phyloP scores from a whole-genome alignment of 1,139 yeast species.

The Hansenula lynferdii region DNA sequence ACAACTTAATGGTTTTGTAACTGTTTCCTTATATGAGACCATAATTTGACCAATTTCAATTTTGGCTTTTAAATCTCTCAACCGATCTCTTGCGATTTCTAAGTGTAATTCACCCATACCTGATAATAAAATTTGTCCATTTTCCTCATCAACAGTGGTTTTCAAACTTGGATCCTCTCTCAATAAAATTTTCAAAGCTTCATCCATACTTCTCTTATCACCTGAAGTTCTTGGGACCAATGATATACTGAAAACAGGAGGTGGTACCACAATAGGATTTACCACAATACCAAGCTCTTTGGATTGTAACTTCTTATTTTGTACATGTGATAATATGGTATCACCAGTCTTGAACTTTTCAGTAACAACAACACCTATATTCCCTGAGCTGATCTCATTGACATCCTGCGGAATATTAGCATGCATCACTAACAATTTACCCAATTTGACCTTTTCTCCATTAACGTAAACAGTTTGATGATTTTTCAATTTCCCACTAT shows the following conservation, averaged over 20 bases:
- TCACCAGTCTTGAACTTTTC: slow-evolving; percentile 84
- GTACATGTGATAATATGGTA: slow-evolving; percentile 58
- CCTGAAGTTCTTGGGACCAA: slow-evolving; percentile 83
- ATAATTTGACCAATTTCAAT: slow-evolving; percentile 77
- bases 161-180: slow-evolving; percentile 83
- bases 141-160: slow-evolving; percentile 69
- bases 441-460: slow-evolving; percentile 61
- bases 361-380: slow-evolving; percentile 73
- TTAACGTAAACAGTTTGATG: slow-evolving; percentile 57
- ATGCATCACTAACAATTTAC: slow-evolving; percentile 76
- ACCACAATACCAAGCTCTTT: slow-evolving; percentile 50
- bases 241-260: slow-evolving; percentile 86
- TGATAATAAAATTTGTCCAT: slow-evolving; percentile 80
- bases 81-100: slow-evolving; percentile 78
- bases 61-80: slow-evolving; percentile 78
- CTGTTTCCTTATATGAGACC: slow-evolving; percentile 84
- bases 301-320: slow-evolving; percentile 23
- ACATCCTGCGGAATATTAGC: slow-evolving; percentile 84
- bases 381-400: slow-evolving; percentile 59
- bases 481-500: slow-evolving; percentile 68
- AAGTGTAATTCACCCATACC: slow-evolving; percentile 88
- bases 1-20: slow-evolving; percentile 25
- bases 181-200: slow-evolving; percentile 57
- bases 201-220: slow-evolving; percentile 65
- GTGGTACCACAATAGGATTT: slow-evolving; percentile 80